Evolutionary conservation across 2,329 filamentous ascomycete species (phyloP).

Genomic region (Aspergillus awamori): DNA sequence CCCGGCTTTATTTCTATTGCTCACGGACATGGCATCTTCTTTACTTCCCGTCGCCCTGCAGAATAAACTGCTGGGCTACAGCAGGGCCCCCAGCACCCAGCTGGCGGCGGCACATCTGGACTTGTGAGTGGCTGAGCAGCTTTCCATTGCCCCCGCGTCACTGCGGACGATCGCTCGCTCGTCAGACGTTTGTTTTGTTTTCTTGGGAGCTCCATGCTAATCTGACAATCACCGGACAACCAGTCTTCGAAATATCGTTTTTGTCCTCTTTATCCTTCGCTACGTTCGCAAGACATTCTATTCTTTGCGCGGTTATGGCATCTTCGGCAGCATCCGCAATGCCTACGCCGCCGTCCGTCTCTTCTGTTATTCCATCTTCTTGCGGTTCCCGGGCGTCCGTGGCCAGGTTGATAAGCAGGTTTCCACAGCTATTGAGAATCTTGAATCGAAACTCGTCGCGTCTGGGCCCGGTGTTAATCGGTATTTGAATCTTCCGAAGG

Average conservation of each 20-base stretch:
- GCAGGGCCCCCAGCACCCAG: constrained; percentile 36
- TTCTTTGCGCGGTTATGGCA: constrained; percentile 84
- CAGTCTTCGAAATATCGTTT: constrained; percentile 83
- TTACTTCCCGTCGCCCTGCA: constrained; percentile 47
- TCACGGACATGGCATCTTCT: constrained; percentile 42
- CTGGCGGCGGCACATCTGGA: constrained; percentile 45
- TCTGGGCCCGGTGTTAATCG: constrained; percentile 69
- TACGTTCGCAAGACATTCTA: constrained; percentile 78
- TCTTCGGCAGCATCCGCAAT: constrained; percentile 76
- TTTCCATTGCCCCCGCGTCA: background rate
- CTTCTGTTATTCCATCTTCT: constrained; percentile 79
- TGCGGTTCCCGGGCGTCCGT: constrained; percentile 83
- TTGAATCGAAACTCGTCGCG: constrained; percentile 82
- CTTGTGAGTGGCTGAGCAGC: constrained; percentile 40
- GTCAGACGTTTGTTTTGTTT: background rate
- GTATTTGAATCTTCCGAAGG: constrained; percentile 75
- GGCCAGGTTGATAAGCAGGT: constrained; percentile 84
- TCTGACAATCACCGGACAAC: constrained; percentile 6
- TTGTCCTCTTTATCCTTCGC: constrained; percentile 83
- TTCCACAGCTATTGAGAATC: constrained; percentile 73
- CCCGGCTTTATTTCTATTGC: background rate
- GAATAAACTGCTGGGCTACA: constrained; percentile 47
- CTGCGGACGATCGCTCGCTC: background rate
- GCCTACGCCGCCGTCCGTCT: constrained; percentile 72
- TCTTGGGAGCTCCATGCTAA: constrained; percentile 7